These are phyloP conservation scores for Phycomyces blakesleeanus DNA, from an alignment of 192 early-diverging fungal species.

Conservation along the genomic window DNA sequence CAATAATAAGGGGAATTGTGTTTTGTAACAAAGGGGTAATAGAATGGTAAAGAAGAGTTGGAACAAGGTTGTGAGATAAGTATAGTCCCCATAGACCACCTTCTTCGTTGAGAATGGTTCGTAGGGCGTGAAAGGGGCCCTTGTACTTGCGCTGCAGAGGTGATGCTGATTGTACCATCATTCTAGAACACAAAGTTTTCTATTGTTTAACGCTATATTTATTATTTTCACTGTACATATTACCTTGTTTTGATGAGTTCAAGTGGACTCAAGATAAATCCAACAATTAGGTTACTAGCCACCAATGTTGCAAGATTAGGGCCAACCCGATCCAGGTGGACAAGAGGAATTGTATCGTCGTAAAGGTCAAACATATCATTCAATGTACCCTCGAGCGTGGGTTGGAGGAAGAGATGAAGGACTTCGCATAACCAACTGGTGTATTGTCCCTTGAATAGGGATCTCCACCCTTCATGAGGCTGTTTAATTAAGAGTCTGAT, in stretches of 20 bases:
- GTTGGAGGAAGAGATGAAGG: constrained; percentile 71
- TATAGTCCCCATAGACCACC: constrained; percentile 68
- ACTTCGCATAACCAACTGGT: constrained; percentile 77
- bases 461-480: constrained; percentile 59
- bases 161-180: constrained; percentile 79
- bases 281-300: constrained; percentile 68
- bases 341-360: constrained; percentile 76
- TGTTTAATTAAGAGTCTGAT: constrained; percentile 52
- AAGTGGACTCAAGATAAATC: constrained; percentile 81
- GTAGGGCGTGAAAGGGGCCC: constrained; percentile 73
- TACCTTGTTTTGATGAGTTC: constrained; percentile 88
- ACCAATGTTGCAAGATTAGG: constrained; percentile 71
- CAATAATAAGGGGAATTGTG: constrained; percentile 60
- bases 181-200: constrained; percentile 36
- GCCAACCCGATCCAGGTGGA: constrained; percentile 54
- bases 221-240: neutral
- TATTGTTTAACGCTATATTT: no score
- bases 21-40: constrained; percentile 70
- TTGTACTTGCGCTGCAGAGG: constrained; percentile 78
- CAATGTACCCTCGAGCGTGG: constrained; percentile 78
- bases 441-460: constrained; percentile 63
- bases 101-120: constrained; percentile 76
- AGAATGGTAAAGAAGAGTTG: constrained; percentile 77
- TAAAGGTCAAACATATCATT: constrained; percentile 92
- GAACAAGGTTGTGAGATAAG: constrained; percentile 64